These are phyloP conservation scores for Rhynchospora tenuis DNA, from an alignment of 176 grass and related monocot genomes.

Conservation along the genomic window DNA sequence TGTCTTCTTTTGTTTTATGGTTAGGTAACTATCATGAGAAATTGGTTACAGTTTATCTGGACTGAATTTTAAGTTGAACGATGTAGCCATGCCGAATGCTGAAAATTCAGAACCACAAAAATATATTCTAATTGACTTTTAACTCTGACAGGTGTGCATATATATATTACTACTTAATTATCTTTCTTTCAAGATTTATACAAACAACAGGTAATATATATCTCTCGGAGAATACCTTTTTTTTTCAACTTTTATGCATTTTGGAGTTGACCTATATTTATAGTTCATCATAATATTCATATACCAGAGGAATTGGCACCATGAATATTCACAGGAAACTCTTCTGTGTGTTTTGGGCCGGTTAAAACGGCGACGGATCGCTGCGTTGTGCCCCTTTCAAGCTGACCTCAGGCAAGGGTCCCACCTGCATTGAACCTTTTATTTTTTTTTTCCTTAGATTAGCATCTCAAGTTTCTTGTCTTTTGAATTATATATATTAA, in stretches of 20 bases:
- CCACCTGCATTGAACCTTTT: background rate
- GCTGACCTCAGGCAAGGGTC: background rate
- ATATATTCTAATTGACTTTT: background rate
- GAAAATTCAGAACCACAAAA: background rate
- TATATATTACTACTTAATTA: too few species aligned
- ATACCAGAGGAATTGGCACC: too few species aligned
- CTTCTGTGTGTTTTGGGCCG: background rate
- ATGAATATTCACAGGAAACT: too few species aligned
- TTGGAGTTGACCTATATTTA: background rate
- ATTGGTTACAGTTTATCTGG: background rate
- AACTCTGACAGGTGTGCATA: background rate
- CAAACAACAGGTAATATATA: too few species aligned
- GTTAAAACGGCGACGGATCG: background rate
- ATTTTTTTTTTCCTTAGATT: background rate
- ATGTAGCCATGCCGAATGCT: too few species aligned
- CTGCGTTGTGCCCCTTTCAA: background rate
- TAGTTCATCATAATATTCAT: background rate
- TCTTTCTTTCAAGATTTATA: too few species aligned
- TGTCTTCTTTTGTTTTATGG: background rate
- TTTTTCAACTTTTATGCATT: background rate
- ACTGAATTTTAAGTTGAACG: background rate
- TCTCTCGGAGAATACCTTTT: too few species aligned
- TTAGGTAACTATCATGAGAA: background rate
- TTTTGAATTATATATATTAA: background rate
- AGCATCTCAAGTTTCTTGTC: background rate